Evolutionary conservation across 1,139 yeast genomes (phyloP).

Genomic region (Hemisphaericaspora lyxosophila): DNA sequence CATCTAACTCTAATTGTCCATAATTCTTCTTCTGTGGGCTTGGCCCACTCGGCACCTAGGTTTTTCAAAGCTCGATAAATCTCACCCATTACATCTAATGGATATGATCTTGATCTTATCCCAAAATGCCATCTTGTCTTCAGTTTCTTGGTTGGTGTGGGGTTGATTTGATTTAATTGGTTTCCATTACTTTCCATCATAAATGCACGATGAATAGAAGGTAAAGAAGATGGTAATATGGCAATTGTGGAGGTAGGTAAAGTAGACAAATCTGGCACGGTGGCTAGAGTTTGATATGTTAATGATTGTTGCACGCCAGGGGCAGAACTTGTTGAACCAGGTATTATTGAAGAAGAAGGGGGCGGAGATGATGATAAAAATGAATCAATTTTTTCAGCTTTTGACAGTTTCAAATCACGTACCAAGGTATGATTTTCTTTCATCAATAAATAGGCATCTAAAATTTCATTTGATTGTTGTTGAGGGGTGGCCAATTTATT

Average conservation of each 20-base stretch:
- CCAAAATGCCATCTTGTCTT: slow-evolving; percentile 99
- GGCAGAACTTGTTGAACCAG: slow-evolving; percentile 28
- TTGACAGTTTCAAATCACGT: slow-evolving; percentile 60
- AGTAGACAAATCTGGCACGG: slow-evolving; percentile 51
- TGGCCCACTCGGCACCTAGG: slow-evolving; percentile 97
- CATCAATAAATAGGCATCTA: slow-evolving; percentile 88
- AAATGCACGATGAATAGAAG: slow-evolving; percentile 90
- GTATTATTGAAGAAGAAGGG: slow-evolving; percentile 28
- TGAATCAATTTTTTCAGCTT: slow-evolving; percentile 51
- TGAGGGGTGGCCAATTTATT: slow-evolving; percentile 42
- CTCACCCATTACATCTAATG: slow-evolving; percentile 98
- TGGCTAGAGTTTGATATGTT: slow-evolving; percentile 50
- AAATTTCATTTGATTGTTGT: slow-evolving; percentile 62
- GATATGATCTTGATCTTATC: slow-evolving; percentile 91
- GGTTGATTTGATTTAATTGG: slow-evolving; percentile 67
- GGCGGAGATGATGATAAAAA: slow-evolving; percentile 55
- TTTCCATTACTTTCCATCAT: slow-evolving; percentile 62
- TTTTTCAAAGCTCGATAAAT: slow-evolving; percentile 91
- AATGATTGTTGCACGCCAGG: slow-evolving; percentile 51
- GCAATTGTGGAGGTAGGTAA: slow-evolving; percentile 75
- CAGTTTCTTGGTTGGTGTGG: slow-evolving; percentile 77
- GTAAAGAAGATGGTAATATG: slow-evolving; percentile 87
- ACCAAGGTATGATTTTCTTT: slow-evolving; percentile 76
- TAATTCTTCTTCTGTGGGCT: slow-evolving; percentile 86
- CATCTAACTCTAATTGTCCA: slow-evolving; percentile 98